Evolutionary conservation across 345 rosid genomes (phyloP), one percentile per base, ranked within the genome.

Genomic region (Acer yangbiense): DNA sequence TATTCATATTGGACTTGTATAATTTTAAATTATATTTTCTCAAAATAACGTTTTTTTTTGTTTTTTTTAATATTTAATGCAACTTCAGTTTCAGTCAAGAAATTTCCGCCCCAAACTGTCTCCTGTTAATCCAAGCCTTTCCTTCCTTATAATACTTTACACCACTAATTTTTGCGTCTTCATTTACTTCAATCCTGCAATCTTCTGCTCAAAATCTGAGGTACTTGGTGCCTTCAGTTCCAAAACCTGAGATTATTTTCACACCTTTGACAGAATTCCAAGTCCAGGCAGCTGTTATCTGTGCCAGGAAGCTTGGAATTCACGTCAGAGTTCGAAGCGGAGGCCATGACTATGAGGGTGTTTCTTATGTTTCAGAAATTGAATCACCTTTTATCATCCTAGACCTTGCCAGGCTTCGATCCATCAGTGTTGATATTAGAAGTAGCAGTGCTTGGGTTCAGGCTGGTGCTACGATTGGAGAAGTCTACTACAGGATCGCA

Each of bases 281-380:
- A 3, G 78, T 79, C 55, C 85, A 76, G 71, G 81, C 81, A 20
- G 76, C 72, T 48, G 83, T 84, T 54, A 32, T 82, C 7, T 84
- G 87, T 48, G 39, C 65, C 21, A 84, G 66, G 39, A 29, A 39
- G 57, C 80, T 64, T 35, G 78, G 78, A 35, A 25, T 81, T 21
- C 85, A 81, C 20, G 7, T 85, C 2, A 71, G 80, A 67, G 39
- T 77, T 46, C 78, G 82, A 4, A 82, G 85, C 18, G 87, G 87
- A 10, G 88, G 88, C 50, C 88, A 85, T 71, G 88, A 85, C 81
- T 81, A 78, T 54, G 85, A 82, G 72, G 85, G 81, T 9, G 63
- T 79, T 18, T 79, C 87, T 1, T 85, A 85, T 60, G 80, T 77
- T 7, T 79, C 85, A 0, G 68, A 70, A 77, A 74, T 50, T 46